Evolutionary conservation across 139 green algal genomes (phyloP).

Genomic region (Dunaliella sp.): DNA sequence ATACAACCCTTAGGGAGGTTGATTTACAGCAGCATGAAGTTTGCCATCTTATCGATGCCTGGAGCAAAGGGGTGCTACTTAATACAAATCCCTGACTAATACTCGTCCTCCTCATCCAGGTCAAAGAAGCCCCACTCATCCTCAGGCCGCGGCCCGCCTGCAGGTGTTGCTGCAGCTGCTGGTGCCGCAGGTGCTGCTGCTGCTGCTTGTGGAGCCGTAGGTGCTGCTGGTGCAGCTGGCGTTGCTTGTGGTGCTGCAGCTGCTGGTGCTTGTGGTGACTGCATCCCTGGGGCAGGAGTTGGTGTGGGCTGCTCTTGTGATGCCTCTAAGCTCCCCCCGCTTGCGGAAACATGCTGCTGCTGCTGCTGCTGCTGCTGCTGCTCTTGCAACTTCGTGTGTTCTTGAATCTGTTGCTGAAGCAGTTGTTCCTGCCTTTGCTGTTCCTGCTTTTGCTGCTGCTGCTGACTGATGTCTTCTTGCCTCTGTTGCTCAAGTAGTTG

Average conservation of each 20-base stretch:
- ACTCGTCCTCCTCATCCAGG: background rate
- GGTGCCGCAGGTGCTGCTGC: background rate
- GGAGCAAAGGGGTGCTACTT: too few species aligned
- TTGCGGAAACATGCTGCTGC: background rate
- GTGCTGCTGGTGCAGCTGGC: background rate
- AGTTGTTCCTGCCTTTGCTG: background rate
- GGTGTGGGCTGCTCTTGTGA: background rate
- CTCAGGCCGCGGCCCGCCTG: background rate
- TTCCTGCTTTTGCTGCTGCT: slow-evolving; percentile 1
- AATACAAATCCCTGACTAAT: too few species aligned
- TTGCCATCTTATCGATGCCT: too few species aligned
- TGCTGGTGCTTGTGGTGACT: too few species aligned
- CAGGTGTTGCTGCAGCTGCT: background rate
- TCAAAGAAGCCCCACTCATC: background rate
- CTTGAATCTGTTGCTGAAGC: background rate
- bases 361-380: background rate
- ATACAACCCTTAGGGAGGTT: too few species aligned
- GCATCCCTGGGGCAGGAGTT: too few species aligned
- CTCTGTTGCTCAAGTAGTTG: background rate
- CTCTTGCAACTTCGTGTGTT: background rate
- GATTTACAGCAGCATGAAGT: too few species aligned
- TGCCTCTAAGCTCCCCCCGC: background rate
- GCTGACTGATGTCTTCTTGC: background rate
- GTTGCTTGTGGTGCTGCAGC: slow-evolving; percentile 1
- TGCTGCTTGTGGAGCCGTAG: background rate